These are phyloP conservation scores for Akanthomyces uredinophilus DNA, from an alignment of 2,329 filamentous ascomycete species.

Conservation along the genomic window DNA sequence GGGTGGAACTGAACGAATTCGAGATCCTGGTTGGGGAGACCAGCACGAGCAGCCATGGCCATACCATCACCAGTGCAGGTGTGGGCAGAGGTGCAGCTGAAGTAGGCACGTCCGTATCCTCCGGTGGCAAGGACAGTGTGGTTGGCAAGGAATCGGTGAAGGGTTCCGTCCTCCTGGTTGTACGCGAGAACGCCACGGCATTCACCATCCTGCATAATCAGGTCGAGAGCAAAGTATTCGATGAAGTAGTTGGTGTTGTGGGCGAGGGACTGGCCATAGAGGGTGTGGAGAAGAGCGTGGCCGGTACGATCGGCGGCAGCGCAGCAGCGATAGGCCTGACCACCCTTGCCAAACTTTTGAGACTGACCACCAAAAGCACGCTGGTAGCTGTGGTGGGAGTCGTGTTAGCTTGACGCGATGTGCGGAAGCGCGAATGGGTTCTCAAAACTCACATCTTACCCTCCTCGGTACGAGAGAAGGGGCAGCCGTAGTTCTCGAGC, in stretches of 20 bases:
- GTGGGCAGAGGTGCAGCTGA: conserved; percentile 96
- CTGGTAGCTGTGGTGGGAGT: conserved; percentile 64
- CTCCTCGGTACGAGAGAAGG: conserved; percentile 93
- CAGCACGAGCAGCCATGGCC: conserved; percentile 98
- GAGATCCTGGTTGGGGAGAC: conserved; percentile 96
- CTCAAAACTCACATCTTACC: conserved; percentile 70
- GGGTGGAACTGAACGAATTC: conserved; percentile 99
- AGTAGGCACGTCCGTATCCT: conserved; percentile 96
- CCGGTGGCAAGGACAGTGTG: conserved; percentile 96
- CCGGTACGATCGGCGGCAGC: conserved; percentile 95
- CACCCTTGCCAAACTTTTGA: conserved; percentile 90
- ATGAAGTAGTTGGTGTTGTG: conserved; percentile 99
- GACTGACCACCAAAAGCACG: conserved; percentile 98
- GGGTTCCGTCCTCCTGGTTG: conserved; percentile 97
- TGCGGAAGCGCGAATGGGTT: not conserved
- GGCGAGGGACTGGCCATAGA: conserved; percentile 93
- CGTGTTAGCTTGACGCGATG: conserved; percentile 13
- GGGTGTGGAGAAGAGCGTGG: conserved; percentile 94
- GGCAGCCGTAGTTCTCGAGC: conserved; percentile 95
- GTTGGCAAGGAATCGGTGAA: conserved; percentile 94
- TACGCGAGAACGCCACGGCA: conserved; percentile 96
- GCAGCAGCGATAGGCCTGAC: conserved; percentile 95
- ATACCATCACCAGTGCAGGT: conserved; percentile 98
- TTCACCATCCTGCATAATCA: conserved; percentile 96
- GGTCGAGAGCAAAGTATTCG: conserved; percentile 94